Percentiles rank a stretch among this genome's conserved stretches.
Conservation (phyloP, 495 filamentous ascomycete species). For the Xylaria sp. region DNA sequence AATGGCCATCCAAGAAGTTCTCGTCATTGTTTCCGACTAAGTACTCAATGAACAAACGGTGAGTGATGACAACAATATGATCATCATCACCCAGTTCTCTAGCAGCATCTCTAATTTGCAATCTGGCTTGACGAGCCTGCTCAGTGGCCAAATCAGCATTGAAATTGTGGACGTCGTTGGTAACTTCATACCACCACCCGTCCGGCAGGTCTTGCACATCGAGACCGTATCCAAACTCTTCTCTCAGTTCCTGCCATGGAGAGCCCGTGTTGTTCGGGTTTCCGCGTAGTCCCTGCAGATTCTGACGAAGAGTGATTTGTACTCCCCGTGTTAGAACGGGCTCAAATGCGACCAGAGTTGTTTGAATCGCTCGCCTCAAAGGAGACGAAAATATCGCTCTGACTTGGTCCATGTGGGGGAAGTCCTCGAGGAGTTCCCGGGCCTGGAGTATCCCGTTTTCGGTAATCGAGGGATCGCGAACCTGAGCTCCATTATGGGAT, state of each 20-base stretch:
- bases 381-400: neutral
- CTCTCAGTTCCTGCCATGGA: neutral
- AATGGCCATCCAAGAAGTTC: accelerated
- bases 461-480: neutral
- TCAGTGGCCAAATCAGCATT: neutral
- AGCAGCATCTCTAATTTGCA: neutral
- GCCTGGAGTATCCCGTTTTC: neutral
- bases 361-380: neutral
- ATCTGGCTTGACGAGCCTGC: neutral
- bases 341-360: neutral
- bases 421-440: neutral
- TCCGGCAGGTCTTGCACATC: neutral
- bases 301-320: neutral
- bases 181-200: neutral
- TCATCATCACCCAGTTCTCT: neutral
- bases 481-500: neutral
- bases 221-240: neutral
- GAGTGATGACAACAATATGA: neutral
- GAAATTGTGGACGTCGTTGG: neutral
- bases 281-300: neutral
- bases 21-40: neutral
- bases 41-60: neutral
- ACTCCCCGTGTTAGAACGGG: neutral
- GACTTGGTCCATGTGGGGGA: neutral
- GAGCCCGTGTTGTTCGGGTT: neutral